Evolutionary conservation across 2,329 filamentous ascomycete species (phyloP), one percentile per base, ranked within the genome.

Genomic region (Diaporthe velutina): DNA sequence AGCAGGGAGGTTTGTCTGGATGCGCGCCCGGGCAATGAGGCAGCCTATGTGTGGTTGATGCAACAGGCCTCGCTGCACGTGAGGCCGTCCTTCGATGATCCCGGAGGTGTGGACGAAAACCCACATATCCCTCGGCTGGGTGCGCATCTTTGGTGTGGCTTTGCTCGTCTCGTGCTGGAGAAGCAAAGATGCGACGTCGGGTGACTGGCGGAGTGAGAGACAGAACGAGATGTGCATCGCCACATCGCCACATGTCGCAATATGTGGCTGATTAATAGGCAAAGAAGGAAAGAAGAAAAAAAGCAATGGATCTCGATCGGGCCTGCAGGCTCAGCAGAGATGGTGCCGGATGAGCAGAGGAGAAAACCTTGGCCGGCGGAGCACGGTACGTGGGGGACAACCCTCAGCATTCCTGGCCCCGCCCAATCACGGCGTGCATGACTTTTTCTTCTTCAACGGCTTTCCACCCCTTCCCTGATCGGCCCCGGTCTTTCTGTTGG

Each of bases 221-320:
- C 4, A 2, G 60, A 30, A n/a, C 10, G 10, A 10, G 10, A 17
- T 66, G 30, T 35, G 45, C 64, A 67, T 67, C 64, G 64, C 64
- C 64, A 67, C 45, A 38, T 35, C 12, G 30, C 64, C 45, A 19
- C 58, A 64, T 30, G 25, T 64, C 12, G 38, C 38, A 64, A 67
- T 19, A 35, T 67, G 64, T 67, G 64, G 64, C 58, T 61, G 58
- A 61, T 61, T 58, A 35, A 58, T 60, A 25, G n/a, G n/a, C 0
- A 3, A 15, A 2, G n/a, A 17, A 54, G 9, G 2, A 4, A 22
- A 9, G 19, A 48, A 45, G 8, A 28, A 54, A 12, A 64, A 68
- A 68, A 54, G 35, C 40, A 68, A 35, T 40, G 64, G 64, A 68
- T 68, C 64, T 68, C 64, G 64, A 68, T 68, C 64, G 64, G 8